Conservation (phyloP, 306 rosid genomes). For the Astragalus membranaceus region DNA sequence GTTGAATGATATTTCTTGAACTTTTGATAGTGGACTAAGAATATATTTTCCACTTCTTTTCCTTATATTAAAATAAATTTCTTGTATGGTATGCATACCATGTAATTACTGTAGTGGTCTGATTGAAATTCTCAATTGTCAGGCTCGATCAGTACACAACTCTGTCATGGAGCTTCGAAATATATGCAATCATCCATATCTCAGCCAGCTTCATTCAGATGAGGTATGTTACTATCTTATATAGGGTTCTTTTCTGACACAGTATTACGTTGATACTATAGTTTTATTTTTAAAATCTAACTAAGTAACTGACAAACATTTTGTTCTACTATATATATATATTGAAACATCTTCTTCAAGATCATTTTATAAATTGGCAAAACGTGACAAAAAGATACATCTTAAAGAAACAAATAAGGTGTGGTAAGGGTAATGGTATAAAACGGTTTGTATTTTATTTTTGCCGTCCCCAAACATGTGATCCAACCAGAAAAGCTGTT, state of each 20-base stretch:
- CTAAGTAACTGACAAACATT: background rate
- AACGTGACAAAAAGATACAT: background rate
- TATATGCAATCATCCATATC: conserved; percentile 98
- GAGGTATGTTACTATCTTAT: conserved; percentile 56
- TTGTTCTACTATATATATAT: background rate
- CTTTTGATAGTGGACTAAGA: background rate
- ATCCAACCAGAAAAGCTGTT: background rate
- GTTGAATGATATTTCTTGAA: conserved; percentile 1
- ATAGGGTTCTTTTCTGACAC: conserved; percentile 10
- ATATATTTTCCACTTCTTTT: background rate
- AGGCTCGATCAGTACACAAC: conserved; percentile 95
- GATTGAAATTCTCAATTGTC: conserved; percentile 24
- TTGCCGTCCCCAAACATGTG: background rate
- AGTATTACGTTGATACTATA: background rate
- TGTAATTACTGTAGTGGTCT: conserved; percentile 21
- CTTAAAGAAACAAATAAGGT: background rate
- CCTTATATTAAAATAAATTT: background rate
- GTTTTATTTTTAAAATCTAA: background rate
- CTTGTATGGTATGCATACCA: background rate
- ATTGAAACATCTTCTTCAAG: background rate
- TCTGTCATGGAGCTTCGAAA: conserved; percentile 99
- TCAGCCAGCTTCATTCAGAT: conserved; percentile 95
- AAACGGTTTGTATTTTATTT: background rate
- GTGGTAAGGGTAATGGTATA: background rate
- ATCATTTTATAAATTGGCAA: background rate